Conservation (phyloP, 345 rosid species). For the Lepidium sativum region DNA sequence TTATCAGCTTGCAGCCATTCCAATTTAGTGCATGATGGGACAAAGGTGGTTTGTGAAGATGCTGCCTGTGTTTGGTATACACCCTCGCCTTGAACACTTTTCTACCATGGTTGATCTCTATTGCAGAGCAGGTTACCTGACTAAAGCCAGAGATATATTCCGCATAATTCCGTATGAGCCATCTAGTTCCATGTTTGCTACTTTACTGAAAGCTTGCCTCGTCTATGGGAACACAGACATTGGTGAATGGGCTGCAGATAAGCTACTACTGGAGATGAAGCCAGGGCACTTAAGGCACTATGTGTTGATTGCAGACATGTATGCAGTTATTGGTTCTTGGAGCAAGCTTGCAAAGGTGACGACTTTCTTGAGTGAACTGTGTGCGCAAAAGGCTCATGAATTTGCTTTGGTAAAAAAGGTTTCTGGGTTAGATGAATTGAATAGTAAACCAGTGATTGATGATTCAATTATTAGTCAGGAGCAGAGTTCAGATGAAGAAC, state of each 20-base stretch:
- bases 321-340: constrained; percentile 50
- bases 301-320: constrained; percentile 54
- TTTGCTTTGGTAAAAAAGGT: constrained; percentile 48
- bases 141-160: constrained; percentile 44
- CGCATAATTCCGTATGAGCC: constrained; percentile 41
- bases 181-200: constrained; percentile 63
- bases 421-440: constrained; percentile 34
- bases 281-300: constrained; percentile 51
- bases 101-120: constrained; percentile 72
- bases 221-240: constrained; percentile 41
- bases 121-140: constrained; percentile 60
- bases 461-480: constrained; percentile 19
- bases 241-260: constrained; percentile 83
- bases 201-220: constrained; percentile 59
- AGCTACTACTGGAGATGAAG: constrained; percentile 41
- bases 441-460: constrained; percentile 46
- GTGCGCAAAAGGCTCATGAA: constrained; percentile 48
- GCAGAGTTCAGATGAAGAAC: constrained; percentile 31
- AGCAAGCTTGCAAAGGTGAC: constrained; percentile 49
- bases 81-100: constrained; percentile 54
- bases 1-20: constrained; percentile 87
- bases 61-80: constrained; percentile 34
- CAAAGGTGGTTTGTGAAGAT: constrained; percentile 41
- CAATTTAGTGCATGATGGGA: constrained; percentile 48
- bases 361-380: constrained; percentile 44